A percentile compares a stretch with the other conserved stretches of the same genome.
Evolutionary conservation across 495 filamentous ascomycete genomes (phyloP).

Genomic region (Aspergillus egyptiacus): DNA sequence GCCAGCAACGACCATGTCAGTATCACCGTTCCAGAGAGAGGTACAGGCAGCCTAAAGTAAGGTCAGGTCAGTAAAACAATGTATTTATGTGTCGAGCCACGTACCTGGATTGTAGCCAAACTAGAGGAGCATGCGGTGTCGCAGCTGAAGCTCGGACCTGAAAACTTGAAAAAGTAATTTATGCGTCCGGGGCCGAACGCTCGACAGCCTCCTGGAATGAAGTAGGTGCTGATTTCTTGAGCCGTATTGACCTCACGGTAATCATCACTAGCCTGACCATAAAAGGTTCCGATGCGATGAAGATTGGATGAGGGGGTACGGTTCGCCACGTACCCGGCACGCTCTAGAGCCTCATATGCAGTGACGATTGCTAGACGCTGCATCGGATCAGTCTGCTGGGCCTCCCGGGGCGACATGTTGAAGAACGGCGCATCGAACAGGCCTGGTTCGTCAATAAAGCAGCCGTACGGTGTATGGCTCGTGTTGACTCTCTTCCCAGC

Average conservation of each 20-base stretch:
- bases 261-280: constrained; percentile 73
- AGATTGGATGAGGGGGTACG: constrained; percentile 14
- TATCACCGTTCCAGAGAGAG: constrained; percentile 59
- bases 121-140: constrained; percentile 78
- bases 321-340: constrained; percentile 13
- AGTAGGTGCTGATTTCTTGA: constrained; percentile 73
- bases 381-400: constrained; percentile 8
- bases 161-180: constrained; percentile 56
- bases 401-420: constrained; percentile 33
- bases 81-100: not conserved
- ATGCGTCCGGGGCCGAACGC: constrained; percentile 62
- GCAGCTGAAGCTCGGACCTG: constrained; percentile 63
- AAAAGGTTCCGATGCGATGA: constrained; percentile 69
- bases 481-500: constrained; percentile 32
- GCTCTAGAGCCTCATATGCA: constrained; percentile 2
- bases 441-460: constrained; percentile 33
- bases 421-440: constrained; percentile 32
- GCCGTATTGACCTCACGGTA: constrained; percentile 69
- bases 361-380: constrained; percentile 5
- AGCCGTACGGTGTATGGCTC: constrained; percentile 29
- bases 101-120: constrained; percentile 56
- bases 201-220: constrained; percentile 64
- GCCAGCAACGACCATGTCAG: constrained; percentile 66
- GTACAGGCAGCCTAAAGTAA: constrained; percentile 49
- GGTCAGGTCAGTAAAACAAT: not conserved